phyloP scores from a whole-genome alignment of 208 protist species.

The Wallacemonas sp. region DNA sequence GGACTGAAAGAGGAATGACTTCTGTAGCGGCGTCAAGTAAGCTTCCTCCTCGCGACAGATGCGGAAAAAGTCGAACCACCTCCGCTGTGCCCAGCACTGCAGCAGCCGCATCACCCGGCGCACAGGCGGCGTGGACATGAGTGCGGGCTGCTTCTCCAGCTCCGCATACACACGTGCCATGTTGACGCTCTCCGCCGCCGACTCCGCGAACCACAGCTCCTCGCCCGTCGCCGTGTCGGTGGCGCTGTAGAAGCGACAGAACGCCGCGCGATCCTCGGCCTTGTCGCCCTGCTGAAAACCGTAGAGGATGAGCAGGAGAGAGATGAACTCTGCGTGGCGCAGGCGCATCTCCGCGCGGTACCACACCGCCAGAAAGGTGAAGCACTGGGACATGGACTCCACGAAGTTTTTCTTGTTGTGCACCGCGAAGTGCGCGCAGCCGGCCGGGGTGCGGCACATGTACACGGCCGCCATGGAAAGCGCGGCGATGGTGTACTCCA shows the following conservation, averaged over 20 bases:
- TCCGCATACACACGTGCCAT: slow-evolving; percentile 73
- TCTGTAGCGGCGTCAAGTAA: slow-evolving; percentile 68
- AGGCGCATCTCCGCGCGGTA: slow-evolving; percentile 69
- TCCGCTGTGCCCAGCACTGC: slow-evolving; percentile 58
- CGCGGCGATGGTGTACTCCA: slow-evolving; percentile 82
- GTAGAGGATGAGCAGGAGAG: slow-evolving; percentile 73
- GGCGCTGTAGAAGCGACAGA: slow-evolving; percentile 43
- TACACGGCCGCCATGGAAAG: slow-evolving; percentile 61
- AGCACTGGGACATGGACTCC: slow-evolving; percentile 86
- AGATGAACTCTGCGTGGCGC: slow-evolving; percentile 74
- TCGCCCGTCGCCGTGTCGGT: slow-evolving; percentile 20
- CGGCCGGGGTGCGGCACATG: slow-evolving; percentile 55
- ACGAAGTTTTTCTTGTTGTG: slow-evolving; percentile 83
- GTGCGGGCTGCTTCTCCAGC: slow-evolving; percentile 58
- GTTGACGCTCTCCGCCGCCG: slow-evolving; percentile 55
- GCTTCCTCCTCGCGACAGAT: slow-evolving; percentile 29
- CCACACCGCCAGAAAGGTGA: slow-evolving; percentile 70
- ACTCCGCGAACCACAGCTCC: slow-evolving; percentile 33
- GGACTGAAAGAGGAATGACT: slow-evolving; percentile 72
- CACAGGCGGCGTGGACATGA: slow-evolving; percentile 58
- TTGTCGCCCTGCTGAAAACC: slow-evolving; percentile 78
- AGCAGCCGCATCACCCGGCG: slow-evolving; percentile 55
- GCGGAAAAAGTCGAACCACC: slow-evolving; percentile 79
- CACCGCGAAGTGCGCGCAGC: slow-evolving; percentile 54
- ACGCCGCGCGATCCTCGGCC: slow-evolving; percentile 69